phyloP scores from a whole-genome alignment of 345 rosid species.

The Acer yangbiense region DNA sequence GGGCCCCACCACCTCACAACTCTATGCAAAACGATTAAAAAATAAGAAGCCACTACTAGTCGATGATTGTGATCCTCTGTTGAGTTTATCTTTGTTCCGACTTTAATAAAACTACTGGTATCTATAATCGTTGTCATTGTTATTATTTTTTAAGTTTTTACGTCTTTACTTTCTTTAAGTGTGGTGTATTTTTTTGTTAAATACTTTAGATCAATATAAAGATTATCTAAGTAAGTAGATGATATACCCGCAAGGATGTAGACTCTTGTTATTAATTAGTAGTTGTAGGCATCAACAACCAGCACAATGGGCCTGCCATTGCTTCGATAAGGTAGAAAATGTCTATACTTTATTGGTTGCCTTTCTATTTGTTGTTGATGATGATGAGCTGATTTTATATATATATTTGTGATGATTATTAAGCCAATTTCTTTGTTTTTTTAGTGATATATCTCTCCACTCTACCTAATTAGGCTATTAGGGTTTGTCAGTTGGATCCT shows the following conservation, averaged over 20 bases:
- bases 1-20: slow-evolving; percentile 36
- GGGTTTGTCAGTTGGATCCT: slow-evolving; percentile 34
- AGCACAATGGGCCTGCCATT: slow-evolving; percentile 48
- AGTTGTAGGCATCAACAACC: slow-evolving; percentile 40
- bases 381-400: slow-evolving; percentile 4
- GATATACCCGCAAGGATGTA: no score
- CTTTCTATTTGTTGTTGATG: slow-evolving; percentile 29
- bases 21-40: background rate
- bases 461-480: slow-evolving; percentile 18
- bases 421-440: background rate
- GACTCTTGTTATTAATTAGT: background rate
- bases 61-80: no score
- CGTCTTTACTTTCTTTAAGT: no score
- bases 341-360: slow-evolving; percentile 9
- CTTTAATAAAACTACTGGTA: no score
- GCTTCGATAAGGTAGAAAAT: slow-evolving; percentile 26
- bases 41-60: background rate
- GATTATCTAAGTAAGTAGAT: no score
- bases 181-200: no score
- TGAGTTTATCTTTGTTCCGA: background rate
- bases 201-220: no score
- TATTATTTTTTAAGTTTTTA: no score
- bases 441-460: background rate
- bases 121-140: no score
- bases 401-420: slow-evolving; percentile 10